Percentiles rank a stretch among this genome's conserved stretches.
phyloP scores from a whole-genome alignment of 768 basidiomycete genomes.

The Suillus spraguei region DNA sequence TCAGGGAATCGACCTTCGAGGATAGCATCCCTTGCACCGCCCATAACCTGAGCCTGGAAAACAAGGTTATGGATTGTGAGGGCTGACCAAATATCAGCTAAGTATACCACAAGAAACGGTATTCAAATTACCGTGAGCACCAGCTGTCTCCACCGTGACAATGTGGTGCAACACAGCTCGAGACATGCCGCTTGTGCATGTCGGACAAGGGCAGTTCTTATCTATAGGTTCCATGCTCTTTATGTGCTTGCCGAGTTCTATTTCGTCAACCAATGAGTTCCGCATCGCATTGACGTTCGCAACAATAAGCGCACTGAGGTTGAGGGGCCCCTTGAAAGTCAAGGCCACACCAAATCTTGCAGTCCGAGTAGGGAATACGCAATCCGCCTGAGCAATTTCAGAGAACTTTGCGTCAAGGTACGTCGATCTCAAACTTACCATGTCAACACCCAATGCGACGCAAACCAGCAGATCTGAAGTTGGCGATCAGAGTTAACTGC shows the following conservation, averaged over 20 bases:
- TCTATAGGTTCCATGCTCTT: slow-evolving; percentile 76
- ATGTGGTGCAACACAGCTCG: slow-evolving; percentile 78
- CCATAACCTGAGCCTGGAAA: slow-evolving; percentile 89
- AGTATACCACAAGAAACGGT: slow-evolving; percentile 17
- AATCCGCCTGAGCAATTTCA: slow-evolving; percentile 66
- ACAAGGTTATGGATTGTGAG: slow-evolving; percentile 82
- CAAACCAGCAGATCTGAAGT: slow-evolving; percentile 81
- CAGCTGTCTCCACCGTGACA: slow-evolving; percentile 78
- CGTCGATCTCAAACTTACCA: slow-evolving; percentile 50
- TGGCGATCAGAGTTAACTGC: neutral
- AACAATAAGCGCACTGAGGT: slow-evolving; percentile 56
- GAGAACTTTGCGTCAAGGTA: slow-evolving; percentile 2
- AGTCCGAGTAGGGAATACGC: slow-evolving; percentile 91
- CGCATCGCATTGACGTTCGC: slow-evolving; percentile 6
- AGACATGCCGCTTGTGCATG: slow-evolving; percentile 66
- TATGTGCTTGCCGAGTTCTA: slow-evolving; percentile 64
- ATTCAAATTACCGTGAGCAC: slow-evolving; percentile 69
- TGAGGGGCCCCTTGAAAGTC: slow-evolving; percentile 79
- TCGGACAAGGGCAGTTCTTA: slow-evolving; percentile 81
- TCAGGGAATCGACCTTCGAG: slow-evolving; percentile 75
- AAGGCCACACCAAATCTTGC: slow-evolving; percentile 90
- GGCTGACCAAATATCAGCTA: slow-evolving; percentile 43
- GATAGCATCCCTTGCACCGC: slow-evolving; percentile 81
- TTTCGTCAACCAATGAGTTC: slow-evolving; percentile 14
- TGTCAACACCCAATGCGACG: slow-evolving; percentile 89